Conservation (phyloP, 2,329 filamentous ascomycete genomes). For the Hymenoscyphus fraxineus region DNA sequence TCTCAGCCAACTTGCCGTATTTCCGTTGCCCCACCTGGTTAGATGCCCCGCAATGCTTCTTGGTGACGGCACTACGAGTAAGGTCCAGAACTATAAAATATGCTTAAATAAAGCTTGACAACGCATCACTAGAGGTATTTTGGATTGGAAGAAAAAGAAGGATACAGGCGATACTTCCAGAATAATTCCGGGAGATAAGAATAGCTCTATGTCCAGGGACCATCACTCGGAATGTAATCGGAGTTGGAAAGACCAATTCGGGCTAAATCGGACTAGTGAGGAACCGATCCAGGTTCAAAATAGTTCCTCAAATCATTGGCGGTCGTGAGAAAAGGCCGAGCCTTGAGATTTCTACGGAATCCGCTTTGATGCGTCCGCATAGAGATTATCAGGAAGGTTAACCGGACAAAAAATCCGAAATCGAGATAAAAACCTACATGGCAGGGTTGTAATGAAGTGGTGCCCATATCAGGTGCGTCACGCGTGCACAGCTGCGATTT, state of each 20-base stretch:
- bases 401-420: neutral
- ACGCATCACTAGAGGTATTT: neutral
- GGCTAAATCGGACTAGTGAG: neutral
- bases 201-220: neutral
- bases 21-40: neutral
- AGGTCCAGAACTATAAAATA: neutral
- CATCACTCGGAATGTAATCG: neutral
- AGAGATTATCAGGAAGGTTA: neutral
- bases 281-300: neutral
- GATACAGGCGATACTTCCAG: neutral
- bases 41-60: neutral
- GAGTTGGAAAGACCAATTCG: neutral
- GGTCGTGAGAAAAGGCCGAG: neutral
- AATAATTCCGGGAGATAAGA: neutral
- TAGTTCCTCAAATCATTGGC: neutral
- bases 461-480: neutral
- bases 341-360: neutral
- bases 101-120: conserved; percentile 1
- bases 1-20: conserved; percentile 1
- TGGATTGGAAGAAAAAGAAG: neutral
- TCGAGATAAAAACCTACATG: neutral
- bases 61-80: neutral
- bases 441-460: conserved; percentile 5
- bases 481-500: neutral
- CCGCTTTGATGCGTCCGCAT: conserved; percentile 3